phyloP scores from a whole-genome alignment of 306 rosid genomes.

The Quercus aquifolioides region DNA sequence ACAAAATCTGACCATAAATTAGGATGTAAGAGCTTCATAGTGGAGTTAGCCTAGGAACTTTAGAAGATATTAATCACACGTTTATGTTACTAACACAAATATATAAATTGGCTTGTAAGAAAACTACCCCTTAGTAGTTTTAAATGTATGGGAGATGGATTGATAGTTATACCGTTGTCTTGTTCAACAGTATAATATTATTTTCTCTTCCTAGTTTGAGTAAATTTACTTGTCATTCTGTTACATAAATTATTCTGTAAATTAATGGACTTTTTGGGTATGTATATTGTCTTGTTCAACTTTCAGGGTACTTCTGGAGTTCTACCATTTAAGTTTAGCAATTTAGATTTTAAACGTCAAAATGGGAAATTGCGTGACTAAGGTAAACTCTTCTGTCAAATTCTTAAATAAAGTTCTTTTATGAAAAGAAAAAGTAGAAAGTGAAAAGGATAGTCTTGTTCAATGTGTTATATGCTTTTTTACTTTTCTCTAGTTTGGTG shows the following conservation, averaged over 20 bases:
- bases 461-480: background rate
- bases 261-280: slow-evolving; percentile 1
- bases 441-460: background rate
- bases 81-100: too few relatives aligned
- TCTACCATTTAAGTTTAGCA: slow-evolving; percentile 12
- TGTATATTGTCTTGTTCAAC: background rate
- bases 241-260: background rate
- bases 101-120: too few relatives aligned
- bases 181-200: too few relatives aligned
- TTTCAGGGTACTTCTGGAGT: slow-evolving; percentile 30
- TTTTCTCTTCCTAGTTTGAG: background rate
- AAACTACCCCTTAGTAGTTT: too few relatives aligned
- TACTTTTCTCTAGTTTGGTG: too few relatives aligned
- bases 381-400: slow-evolving; percentile 40
- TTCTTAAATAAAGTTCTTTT: background rate
- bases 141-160: too few relatives aligned
- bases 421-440: background rate
- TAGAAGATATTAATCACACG: too few relatives aligned
- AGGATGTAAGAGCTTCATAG: too few relatives aligned
- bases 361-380: slow-evolving; percentile 72
- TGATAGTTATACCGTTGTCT: too few relatives aligned
- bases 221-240: background rate
- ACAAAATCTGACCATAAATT: too few relatives aligned
- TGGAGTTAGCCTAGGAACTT: too few relatives aligned
- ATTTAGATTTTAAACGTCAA: slow-evolving; percentile 30